Conservation (phyloP, 495 filamentous ascomycete species). For the Lentithecium fluviatile region DNA sequence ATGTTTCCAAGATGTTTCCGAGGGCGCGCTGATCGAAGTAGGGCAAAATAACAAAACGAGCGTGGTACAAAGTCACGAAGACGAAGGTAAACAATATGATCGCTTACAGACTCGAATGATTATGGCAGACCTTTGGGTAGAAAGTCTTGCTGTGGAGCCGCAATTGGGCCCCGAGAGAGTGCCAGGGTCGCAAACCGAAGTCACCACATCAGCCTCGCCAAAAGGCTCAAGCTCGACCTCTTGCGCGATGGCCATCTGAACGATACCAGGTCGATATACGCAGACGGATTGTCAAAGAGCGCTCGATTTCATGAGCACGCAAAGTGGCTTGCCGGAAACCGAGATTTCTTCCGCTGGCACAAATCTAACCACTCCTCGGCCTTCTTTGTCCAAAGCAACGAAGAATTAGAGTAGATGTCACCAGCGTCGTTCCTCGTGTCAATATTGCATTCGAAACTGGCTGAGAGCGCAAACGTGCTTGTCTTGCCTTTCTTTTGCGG, state of each 20-base stretch:
- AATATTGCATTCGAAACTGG: background rate
- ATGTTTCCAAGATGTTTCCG: no score
- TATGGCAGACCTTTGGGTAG: no score
- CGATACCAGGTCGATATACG: background rate
- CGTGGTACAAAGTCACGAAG: no score
- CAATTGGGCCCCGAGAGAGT: no score
- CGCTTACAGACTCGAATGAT: no score
- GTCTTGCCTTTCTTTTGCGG: slow-evolving; percentile 6
- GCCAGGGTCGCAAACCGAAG: no score
- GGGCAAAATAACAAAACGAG: no score
- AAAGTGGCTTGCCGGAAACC: background rate
- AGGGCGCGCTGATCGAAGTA: no score
- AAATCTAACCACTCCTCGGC: background rate
- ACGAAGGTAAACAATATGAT: no score
- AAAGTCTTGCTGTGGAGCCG: no score
- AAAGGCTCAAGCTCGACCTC: background rate
- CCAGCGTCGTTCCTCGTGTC: background rate
- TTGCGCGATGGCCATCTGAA: background rate
- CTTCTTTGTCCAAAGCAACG: background rate
- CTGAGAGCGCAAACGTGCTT: background rate
- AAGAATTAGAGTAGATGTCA: background rate
- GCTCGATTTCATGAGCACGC: background rate
- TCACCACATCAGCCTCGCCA: no score
- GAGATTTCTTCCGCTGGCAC: background rate
- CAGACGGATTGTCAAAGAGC: background rate